Conservation (phyloP, 306 rosid genomes). For the Lathyrus aphaca region DNA sequence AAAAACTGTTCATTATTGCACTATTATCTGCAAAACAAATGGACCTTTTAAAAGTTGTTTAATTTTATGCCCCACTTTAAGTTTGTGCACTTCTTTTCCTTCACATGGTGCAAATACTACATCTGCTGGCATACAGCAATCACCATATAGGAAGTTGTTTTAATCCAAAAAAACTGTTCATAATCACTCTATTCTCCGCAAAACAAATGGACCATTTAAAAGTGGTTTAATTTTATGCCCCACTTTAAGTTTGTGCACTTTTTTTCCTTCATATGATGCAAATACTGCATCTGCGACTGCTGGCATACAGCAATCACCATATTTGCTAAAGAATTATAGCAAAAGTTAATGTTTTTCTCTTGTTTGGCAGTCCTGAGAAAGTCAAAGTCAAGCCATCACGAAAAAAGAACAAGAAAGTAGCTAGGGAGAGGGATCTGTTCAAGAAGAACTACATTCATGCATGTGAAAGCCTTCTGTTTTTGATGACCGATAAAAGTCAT, state of each 20-base stretch:
- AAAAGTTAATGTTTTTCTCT: conserved; percentile 27
- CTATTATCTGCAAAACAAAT: conserved; percentile 17
- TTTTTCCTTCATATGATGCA: conserved; percentile 1
- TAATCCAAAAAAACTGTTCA: conserved; percentile 14
- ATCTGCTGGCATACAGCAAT: conserved; percentile 1
- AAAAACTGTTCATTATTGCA: not conserved
- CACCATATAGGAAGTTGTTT: conserved; percentile 14
- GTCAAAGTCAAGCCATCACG: conserved; percentile 58
- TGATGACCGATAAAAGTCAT: conserved; percentile 58
- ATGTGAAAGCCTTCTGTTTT: conserved; percentile 81
- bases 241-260: conserved; percentile 1
- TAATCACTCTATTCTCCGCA: not conserved
- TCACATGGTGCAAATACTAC: not conserved
- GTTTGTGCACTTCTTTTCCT: conserved; percentile 22
- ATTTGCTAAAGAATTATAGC: conserved; percentile 23
- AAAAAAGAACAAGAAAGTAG: conserved; percentile 64
- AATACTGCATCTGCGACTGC: conserved; percentile 4
- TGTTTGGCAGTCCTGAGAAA: conserved; percentile 71
- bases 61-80: not conserved
- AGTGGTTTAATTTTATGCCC: conserved; percentile 16
- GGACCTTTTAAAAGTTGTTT: conserved; percentile 1
- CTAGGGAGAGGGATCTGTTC: conserved; percentile 74
- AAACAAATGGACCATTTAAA: conserved; percentile 5
- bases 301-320: not conserved
- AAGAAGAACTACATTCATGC: conserved; percentile 80